These are phyloP conservation scores for Aspergillus sclerotiicarbonarius DNA, from an alignment of 495 filamentous ascomycete species.

Conservation along the genomic window DNA sequence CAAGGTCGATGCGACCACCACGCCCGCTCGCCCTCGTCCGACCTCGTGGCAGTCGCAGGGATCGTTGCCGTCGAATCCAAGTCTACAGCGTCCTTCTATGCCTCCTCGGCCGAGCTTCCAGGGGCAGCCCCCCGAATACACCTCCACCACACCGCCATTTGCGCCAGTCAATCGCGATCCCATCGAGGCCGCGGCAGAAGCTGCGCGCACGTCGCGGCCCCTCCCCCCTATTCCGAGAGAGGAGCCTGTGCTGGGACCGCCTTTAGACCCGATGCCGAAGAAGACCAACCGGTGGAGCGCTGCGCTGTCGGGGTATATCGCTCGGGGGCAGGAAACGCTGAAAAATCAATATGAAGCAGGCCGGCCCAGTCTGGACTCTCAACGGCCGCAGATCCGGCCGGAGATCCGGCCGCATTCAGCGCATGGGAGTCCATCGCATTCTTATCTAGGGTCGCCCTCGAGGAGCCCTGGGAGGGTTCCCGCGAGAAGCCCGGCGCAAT, in stretches of 20 bases:
- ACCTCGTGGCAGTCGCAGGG: slow-evolving; percentile 18
- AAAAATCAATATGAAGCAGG: slow-evolving; percentile 27
- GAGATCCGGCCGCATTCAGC: slow-evolving; percentile 32
- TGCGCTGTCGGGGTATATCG: slow-evolving; percentile 24
- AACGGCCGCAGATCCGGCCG: slow-evolving; percentile 33
- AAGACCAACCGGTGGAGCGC: slow-evolving; percentile 37
- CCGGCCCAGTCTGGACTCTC: slow-evolving; percentile 37
- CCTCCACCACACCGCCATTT: not conserved
- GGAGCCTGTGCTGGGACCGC: slow-evolving; percentile 16
- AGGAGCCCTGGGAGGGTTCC: slow-evolving; percentile 16
- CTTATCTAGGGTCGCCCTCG: slow-evolving; percentile 16
- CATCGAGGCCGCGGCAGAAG: slow-evolving; percentile 3
- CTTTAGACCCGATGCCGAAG: slow-evolving; percentile 15
- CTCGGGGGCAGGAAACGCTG: slow-evolving; percentile 23
- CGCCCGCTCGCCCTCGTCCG: slow-evolving; percentile 15
- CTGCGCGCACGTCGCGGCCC: slow-evolving; percentile 20
- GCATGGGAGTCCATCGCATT: slow-evolving; percentile 19
- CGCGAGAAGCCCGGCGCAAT: slow-evolving; percentile 30
- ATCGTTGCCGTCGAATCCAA: not conserved
- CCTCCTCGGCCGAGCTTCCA: slow-evolving; percentile 16
- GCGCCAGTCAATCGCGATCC: not conserved
- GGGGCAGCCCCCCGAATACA: not conserved
- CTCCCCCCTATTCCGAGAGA: slow-evolving; percentile 33
- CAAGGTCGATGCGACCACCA: slow-evolving; percentile 9
- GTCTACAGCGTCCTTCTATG: slow-evolving; percentile 5